Evolutionary conservation across 1,284 basidiomycete species (phyloP).

Genomic region (Hemileccinum hortonii): DNA sequence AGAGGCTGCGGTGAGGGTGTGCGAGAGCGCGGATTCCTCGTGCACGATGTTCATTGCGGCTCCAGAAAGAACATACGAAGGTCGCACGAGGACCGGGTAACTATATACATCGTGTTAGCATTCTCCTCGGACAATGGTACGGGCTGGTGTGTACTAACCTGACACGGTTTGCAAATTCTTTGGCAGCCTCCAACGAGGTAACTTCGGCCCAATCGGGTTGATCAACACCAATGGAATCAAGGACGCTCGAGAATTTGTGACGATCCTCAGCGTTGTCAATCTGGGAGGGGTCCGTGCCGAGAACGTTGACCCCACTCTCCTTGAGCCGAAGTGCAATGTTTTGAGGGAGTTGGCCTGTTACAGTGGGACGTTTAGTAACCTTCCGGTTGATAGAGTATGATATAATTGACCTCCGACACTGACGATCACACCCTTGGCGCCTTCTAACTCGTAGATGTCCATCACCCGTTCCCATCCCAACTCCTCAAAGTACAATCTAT

Average conservation of each 20-base stretch:
- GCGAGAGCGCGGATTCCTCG: conserved; percentile 85
- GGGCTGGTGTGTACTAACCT: conserved; percentile 42
- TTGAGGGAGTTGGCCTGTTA: conserved; percentile 88
- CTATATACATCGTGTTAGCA: conserved; percentile 39
- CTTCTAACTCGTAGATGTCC: conserved; percentile 99
- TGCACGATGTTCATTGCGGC: conserved; percentile 99
- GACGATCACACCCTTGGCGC: conserved; percentile 90
- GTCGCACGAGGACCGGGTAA: conserved; percentile 94
- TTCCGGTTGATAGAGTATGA: not conserved
- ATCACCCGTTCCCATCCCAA: conserved; percentile 97
- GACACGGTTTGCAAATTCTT: conserved; percentile 87
- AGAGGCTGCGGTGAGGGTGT: conserved; percentile 93
- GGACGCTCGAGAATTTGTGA: conserved; percentile 97
- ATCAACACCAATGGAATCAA: conserved; percentile 94
- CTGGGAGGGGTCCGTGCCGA: conserved; percentile 93
- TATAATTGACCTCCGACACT: conserved; percentile 82
- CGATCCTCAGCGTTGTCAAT: conserved; percentile 99
- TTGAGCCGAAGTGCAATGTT: conserved; percentile 98
- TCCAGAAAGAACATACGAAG: conserved; percentile 97
- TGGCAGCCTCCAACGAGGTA: conserved; percentile 85
- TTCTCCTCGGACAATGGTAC: not conserved
- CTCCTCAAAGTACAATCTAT: conserved; percentile 98
- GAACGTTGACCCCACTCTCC: conserved; percentile 85
- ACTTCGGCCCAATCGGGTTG: conserved; percentile 98
- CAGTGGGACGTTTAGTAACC: not conserved